Conservation (phyloP, 1,139 yeast species). For the Protomyces inundatus region DNA sequence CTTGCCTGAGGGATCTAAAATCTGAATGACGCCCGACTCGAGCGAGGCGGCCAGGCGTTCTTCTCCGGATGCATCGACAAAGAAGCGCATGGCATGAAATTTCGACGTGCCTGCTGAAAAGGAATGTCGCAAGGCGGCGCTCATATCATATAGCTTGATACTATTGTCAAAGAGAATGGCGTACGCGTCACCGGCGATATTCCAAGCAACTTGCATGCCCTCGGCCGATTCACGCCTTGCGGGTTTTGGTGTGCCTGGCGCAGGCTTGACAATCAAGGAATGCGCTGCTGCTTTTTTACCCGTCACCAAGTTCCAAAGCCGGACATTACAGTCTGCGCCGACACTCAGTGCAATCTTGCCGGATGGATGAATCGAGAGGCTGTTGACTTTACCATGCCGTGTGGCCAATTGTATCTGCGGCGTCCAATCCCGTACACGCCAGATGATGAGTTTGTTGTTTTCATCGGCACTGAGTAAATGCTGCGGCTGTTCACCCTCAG, state of each 20-base stretch:
- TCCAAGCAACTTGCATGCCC: slow-evolving; percentile 17
- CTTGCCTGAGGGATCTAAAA: slow-evolving; percentile 1
- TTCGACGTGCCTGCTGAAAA: slow-evolving; percentile 1
- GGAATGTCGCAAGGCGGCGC: slow-evolving; percentile 11
- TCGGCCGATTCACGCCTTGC: slow-evolving; percentile 1
- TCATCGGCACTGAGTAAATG: slow-evolving; percentile 75
- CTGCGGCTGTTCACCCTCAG: slow-evolving; percentile 38
- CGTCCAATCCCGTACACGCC: slow-evolving; percentile 99
- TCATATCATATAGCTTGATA: slow-evolving; percentile 15
- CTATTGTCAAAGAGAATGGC: slow-evolving; percentile 15
- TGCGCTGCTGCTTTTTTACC: slow-evolving; percentile 88
- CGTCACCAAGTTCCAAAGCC: slow-evolving; percentile 95
- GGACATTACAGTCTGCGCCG: slow-evolving; percentile 72
- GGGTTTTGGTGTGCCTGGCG: not conserved
- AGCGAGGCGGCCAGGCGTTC: slow-evolving; percentile 1
- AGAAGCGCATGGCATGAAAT: slow-evolving; percentile 8
- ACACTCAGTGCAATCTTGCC: slow-evolving; percentile 88
- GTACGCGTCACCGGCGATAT: slow-evolving; percentile 11
- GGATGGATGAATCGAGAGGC: slow-evolving; percentile 83
- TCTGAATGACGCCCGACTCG: slow-evolving; percentile 4
- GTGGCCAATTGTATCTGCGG: slow-evolving; percentile 73
- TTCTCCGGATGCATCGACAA: not conserved
- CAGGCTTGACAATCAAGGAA: slow-evolving; percentile 39
- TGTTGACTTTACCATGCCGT: slow-evolving; percentile 59
- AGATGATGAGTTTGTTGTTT: slow-evolving; percentile 81